Conservation (phyloP, 2,329 filamentous ascomycete genomes). For the Alternaria sp. region DNA sequence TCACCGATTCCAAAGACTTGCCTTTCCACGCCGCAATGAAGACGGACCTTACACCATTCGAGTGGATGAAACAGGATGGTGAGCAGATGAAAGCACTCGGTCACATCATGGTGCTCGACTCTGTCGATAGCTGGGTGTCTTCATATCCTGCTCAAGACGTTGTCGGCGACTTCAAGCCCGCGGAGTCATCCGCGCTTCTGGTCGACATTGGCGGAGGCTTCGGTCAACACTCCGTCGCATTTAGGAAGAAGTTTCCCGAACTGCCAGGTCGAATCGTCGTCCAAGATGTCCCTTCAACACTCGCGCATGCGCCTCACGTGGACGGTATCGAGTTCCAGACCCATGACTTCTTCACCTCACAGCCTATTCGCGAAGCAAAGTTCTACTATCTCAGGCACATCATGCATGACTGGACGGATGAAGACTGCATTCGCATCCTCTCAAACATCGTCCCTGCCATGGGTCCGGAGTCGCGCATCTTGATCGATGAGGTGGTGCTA, state of each 20-base stretch:
- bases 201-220: constrained; percentile 45
- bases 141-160: constrained; percentile 26
- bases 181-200: constrained; percentile 25
- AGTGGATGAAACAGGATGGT: constrained; percentile 34
- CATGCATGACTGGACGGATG: constrained; percentile 44
- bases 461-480: constrained; percentile 33
- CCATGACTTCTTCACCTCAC: constrained; percentile 43
- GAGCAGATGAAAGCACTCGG: constrained; percentile 36
- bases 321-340: constrained; percentile 36
- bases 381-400: constrained; percentile 44
- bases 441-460: constrained; percentile 32
- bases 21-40: constrained; percentile 36
- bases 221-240: constrained; percentile 32
- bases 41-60: constrained; percentile 35
- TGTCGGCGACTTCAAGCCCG: constrained; percentile 20
- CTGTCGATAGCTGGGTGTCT: constrained; percentile 24
- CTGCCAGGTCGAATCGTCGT: constrained; percentile 29
- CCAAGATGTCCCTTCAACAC: constrained; percentile 34
- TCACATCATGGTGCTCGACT: constrained; percentile 37
- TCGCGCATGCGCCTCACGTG: constrained; percentile 18
- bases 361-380: constrained; percentile 37
- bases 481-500: constrained; percentile 43
- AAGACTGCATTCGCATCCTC: constrained; percentile 36
- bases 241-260: constrained; percentile 24
- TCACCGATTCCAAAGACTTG: constrained; percentile 30